Conservation (phyloP, 2,329 filamentous ascomycete genomes). For the Cyanodermella asteris region DNA sequence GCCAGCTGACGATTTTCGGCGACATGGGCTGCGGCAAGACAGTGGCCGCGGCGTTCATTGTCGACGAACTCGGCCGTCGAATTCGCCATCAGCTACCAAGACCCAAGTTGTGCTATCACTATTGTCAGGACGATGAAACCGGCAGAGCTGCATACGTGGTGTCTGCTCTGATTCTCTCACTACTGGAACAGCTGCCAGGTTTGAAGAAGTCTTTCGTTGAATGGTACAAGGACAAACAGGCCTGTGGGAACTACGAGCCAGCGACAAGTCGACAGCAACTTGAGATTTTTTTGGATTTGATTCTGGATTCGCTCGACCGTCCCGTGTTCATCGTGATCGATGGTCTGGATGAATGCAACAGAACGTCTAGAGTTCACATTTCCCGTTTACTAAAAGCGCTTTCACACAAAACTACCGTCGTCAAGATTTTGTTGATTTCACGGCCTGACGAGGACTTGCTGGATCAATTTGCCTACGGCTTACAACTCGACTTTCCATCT, state of each 20-base stretch:
- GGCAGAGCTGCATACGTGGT: constrained; percentile 8
- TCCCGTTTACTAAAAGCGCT: constrained; percentile 6
- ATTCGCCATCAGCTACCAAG: constrained; percentile 6
- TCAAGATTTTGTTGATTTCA: constrained; percentile 8
- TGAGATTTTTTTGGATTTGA: constrained; percentile 7
- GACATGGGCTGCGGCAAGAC: constrained; percentile 9
- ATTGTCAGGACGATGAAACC: constrained; percentile 11
- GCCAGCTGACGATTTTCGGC: constrained; percentile 7
- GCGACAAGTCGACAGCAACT: constrained; percentile 5
- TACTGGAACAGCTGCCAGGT: constrained; percentile 8
- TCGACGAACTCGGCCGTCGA: constrained; percentile 7
- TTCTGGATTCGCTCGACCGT: constrained; percentile 6
- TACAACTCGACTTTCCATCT: constrained; percentile 4
- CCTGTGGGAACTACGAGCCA: constrained; percentile 7
- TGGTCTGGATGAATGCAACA: constrained; percentile 13
- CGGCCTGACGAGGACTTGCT: constrained; percentile 7
- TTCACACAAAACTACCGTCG: constrained; percentile 4
- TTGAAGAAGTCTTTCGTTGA: constrained; percentile 7
- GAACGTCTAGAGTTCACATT: constrained; percentile 8
- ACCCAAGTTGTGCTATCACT: constrained; percentile 12
- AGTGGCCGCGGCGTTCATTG: constrained; percentile 7
- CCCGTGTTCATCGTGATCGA: constrained; percentile 10
- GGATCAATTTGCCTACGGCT: constrained; percentile 4
- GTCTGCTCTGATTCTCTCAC: constrained; percentile 7
- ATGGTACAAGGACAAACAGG: constrained; percentile 7